Base-by-base conservation (phyloP, 768 basidiomycete species). In the Tylopilus subfusipes region DNA sequence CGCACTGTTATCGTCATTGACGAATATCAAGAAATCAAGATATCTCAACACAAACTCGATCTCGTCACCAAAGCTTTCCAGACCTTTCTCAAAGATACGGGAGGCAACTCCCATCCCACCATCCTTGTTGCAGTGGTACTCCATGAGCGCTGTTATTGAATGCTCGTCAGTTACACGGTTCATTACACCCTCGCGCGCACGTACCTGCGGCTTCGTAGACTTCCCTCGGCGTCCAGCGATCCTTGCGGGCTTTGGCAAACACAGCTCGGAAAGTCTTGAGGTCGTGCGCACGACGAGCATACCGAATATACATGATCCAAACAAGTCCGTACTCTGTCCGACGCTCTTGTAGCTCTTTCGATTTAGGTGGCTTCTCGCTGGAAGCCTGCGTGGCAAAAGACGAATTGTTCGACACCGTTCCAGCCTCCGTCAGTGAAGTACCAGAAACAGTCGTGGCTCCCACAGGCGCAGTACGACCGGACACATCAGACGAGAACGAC, bases 1-100 rank as follows among this genome's bases (percentile, higher is more conserved):
- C 90, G 61, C 67, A 97, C 96, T 99, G 65, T 86, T 92, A 60
- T 93, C 88, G 69, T 98, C 96, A 63, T 98, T 98, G 74, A 97
- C 82, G 25, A 87, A 89, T 61, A 98, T 88, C 62, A 98, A 75
- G 79, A 96, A 99, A 8, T 87, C 85, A 25, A 99, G 84, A 72
- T 97, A 97, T 50, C 88, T 82, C 56, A 92, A 74, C 10, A 96
- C 90, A 61, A 84, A 98, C 47, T 93, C 89, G 38, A 86, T 80
- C 56, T 96, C 88, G 21, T 88, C 84, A 3, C 82, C 82, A 67
- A 90, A 97, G 14, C 77, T 72, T 65, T 95, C 92, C 66, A 97
- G 72, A 25, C 94, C 97, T 60, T 90, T 88, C 71, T 98, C 95
- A 67, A 96, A 98, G 56, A 99, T 95, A 42, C 93, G 81, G 42